Evolutionary conservation across 495 filamentous ascomycete species (phyloP).

Genomic region (Penicillium bovifimosum): DNA sequence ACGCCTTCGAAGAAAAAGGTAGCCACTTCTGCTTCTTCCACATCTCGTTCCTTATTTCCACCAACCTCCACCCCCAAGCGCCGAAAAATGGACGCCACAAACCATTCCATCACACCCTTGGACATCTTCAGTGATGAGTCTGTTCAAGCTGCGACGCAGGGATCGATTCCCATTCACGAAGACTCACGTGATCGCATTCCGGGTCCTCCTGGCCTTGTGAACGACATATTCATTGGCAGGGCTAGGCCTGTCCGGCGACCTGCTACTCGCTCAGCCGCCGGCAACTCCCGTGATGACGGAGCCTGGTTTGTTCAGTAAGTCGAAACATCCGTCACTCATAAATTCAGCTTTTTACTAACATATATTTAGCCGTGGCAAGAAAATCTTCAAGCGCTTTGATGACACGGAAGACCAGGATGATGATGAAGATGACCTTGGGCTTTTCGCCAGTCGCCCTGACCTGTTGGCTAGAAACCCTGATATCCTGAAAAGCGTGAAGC

Average conservation of each 20-base stretch:
- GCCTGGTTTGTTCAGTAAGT: slow-evolving; percentile 86
- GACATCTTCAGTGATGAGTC: slow-evolving; percentile 11
- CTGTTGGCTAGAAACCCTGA: slow-evolving; percentile 29
- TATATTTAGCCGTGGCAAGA: slow-evolving; percentile 74
- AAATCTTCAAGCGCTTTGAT: slow-evolving; percentile 61
- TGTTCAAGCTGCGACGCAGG: slow-evolving; percentile 27
- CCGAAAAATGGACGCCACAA: slow-evolving; percentile 29
- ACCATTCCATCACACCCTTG: slow-evolving; percentile 46
- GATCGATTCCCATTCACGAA: slow-evolving; percentile 72
- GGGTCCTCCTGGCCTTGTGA: slow-evolving; percentile 41
- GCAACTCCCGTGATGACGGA: slow-evolving; percentile 57
- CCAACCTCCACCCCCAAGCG: slow-evolving; percentile 40
- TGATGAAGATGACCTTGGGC: slow-evolving; percentile 46
- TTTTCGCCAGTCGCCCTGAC: slow-evolving; percentile 36
- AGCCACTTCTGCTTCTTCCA: slow-evolving; percentile 51
- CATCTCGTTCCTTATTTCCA: slow-evolving; percentile 74
- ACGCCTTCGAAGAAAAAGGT: slow-evolving; percentile 65
- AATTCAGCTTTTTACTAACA: slow-evolving; percentile 19
- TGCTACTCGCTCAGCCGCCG: slow-evolving; percentile 7
- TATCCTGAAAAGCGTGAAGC: slow-evolving; percentile 35
- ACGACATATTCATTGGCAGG: slow-evolving; percentile 62
- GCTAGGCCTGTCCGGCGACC: slow-evolving; percentile 9
- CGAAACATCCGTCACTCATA: background rate
- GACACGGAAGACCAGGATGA: slow-evolving; percentile 40
- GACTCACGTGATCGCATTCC: slow-evolving; percentile 85